Percentiles rank a stretch among this genome's conserved stretches.
These are phyloP conservation scores for Globisporangium orthogonon DNA, from an alignment of 352 stramenopile genomes.

Conservation along the genomic window DNA sequence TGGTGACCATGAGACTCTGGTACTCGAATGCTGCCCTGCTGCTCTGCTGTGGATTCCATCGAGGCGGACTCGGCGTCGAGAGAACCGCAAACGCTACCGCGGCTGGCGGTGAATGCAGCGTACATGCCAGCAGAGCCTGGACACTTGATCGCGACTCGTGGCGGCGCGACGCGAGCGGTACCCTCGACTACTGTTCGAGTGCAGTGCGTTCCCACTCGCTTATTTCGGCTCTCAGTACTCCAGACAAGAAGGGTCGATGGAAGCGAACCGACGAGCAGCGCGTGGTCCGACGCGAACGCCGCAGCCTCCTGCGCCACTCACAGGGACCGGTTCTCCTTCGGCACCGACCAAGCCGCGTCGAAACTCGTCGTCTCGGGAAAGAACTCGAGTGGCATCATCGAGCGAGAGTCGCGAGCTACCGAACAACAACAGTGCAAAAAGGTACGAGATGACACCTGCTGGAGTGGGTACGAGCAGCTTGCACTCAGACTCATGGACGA, in stretches of 20 bases:
- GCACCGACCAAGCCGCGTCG: neutral
- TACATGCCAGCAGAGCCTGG: conserved; percentile 5
- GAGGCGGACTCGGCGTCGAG: neutral
- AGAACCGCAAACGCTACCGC: conserved; percentile 4
- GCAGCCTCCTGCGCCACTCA: conserved; percentile 9
- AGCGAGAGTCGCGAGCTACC: neutral
- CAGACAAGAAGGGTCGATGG: conserved; percentile 14
- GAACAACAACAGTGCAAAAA: conserved; percentile 13
- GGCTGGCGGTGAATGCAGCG: conserved; percentile 1
- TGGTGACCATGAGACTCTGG: neutral
- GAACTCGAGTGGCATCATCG: neutral
- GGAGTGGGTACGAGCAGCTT: neutral
- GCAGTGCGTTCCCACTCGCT: no score
- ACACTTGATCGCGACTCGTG: conserved; percentile 21
- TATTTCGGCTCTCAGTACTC: no score
- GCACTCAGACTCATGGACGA: neutral
- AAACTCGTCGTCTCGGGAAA: conserved; percentile 3
- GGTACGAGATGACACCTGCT: neutral
- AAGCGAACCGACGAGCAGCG: neutral
- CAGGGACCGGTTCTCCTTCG: neutral
- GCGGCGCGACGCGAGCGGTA: conserved; percentile 10
- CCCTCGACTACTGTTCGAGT: no score
- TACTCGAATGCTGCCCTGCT: neutral
- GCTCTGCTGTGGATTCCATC: neutral
- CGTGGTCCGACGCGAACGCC: conserved; percentile 1